Conservation (phyloP, 495 filamentous ascomycete species). For the Talaromyces ruber region DNA sequence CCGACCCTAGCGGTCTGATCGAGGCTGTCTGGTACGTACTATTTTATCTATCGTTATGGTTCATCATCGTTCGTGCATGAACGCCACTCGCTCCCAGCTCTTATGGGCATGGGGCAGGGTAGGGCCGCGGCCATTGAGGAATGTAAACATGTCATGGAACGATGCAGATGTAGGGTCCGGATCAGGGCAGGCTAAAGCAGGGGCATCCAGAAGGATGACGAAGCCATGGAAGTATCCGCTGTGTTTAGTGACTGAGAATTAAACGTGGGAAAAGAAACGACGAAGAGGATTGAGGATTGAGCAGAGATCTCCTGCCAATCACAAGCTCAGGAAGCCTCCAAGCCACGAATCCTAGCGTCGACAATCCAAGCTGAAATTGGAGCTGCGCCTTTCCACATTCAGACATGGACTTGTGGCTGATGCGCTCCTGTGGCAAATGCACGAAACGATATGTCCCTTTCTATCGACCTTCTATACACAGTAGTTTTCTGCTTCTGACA, state of each 20-base stretch:
- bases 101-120: background rate
- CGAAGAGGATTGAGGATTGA: background rate
- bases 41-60: background rate
- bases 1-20: background rate
- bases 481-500: background rate
- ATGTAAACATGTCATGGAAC: background rate
- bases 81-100: background rate
- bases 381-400: background rate
- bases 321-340: background rate
- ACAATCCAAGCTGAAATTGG: background rate
- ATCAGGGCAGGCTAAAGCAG: background rate
- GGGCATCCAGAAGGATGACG: background rate
- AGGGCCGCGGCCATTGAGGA: background rate
- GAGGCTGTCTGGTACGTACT: no score
- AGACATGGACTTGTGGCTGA: background rate
- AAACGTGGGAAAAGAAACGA: background rate
- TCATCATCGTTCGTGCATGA: background rate
- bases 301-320: background rate
- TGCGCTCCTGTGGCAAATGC: background rate
- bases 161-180: background rate
- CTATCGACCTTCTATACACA: background rate
- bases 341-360: conserved; percentile 1
- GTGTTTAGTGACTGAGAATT: background rate
- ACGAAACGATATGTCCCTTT: background rate
- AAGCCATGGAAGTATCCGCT: background rate